Evolutionary conservation across 352 stramenopile genomes (phyloP).

Genomic region (Phytophthora syringae): DNA sequence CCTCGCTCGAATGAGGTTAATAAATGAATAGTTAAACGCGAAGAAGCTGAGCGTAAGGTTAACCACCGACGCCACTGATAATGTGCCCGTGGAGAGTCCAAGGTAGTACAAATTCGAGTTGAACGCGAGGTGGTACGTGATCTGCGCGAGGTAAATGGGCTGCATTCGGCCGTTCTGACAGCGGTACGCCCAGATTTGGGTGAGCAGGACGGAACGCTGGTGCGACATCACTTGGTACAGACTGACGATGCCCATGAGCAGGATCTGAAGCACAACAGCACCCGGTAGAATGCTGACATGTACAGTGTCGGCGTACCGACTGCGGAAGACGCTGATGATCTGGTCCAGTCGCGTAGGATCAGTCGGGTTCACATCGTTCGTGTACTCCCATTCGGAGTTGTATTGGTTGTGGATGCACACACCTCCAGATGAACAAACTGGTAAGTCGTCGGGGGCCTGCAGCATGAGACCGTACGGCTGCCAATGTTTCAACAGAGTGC

Average conservation of each 20-base stretch:
- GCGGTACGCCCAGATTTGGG: too few relatives aligned
- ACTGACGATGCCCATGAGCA: slow-evolving; percentile 19
- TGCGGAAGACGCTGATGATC: slow-evolving; percentile 13
- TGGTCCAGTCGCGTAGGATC: slow-evolving; percentile 11
- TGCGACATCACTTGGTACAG: slow-evolving; percentile 27
- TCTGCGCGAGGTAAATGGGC: slow-evolving; percentile 12
- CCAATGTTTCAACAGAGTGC: slow-evolving; percentile 7
- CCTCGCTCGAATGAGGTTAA: slow-evolving; percentile 6
- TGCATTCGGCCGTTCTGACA: slow-evolving; percentile 19
- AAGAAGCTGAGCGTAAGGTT: slow-evolving; percentile 10
- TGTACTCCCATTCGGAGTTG: slow-evolving; percentile 17
- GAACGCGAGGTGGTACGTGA: slow-evolving; percentile 15
- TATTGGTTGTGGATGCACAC: slow-evolving; percentile 23
- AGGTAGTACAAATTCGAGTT: neutral
- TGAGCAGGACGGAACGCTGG: slow-evolving; percentile 7
- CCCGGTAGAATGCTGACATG: neutral
- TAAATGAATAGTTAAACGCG: slow-evolving; percentile 18
- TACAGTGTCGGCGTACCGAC: slow-evolving; percentile 5
- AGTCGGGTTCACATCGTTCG: neutral
- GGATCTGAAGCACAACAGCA: neutral
- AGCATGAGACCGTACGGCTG: slow-evolving; percentile 15
- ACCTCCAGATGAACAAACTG: slow-evolving; percentile 3
- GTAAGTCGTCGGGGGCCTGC: slow-evolving; percentile 11
- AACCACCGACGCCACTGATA: neutral
- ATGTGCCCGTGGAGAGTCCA: neutral